Percentiles rank a stretch among this genome's conserved stretches.
phyloP scores from a whole-genome alignment of 805 yeast species.

The Cyberlindnera xylosilytica region DNA sequence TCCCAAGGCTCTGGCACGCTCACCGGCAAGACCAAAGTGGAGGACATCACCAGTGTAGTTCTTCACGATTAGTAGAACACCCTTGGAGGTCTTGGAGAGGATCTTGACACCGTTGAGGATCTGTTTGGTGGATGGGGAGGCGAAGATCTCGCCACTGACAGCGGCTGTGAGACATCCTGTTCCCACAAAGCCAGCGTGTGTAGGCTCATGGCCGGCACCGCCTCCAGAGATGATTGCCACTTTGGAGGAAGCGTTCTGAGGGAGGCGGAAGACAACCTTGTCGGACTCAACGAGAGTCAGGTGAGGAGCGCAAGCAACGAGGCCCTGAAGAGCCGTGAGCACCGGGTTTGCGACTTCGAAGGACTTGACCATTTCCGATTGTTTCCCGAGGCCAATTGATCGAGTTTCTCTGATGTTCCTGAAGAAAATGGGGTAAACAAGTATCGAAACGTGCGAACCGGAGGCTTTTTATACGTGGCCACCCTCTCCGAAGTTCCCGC shows the following conservation, averaged over 20 bases:
- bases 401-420: too few species aligned
- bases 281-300: constrained; percentile 35
- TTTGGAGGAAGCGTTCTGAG: constrained; percentile 36
- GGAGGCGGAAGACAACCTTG: constrained; percentile 34
- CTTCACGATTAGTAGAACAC: constrained; percentile 77
- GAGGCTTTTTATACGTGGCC: neutral
- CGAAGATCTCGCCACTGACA: constrained; percentile 88
- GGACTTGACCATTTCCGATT: constrained; percentile 30
- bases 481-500: too few species aligned
- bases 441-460: neutral
- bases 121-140: constrained; percentile 93
- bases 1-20: constrained; percentile 79
- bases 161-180: constrained; percentile 80
- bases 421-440: too few species aligned
- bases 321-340: constrained; percentile 35
- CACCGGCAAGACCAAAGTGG: constrained; percentile 90
- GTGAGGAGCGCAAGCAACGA: constrained; percentile 36
- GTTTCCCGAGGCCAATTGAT: too few species aligned
- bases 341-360: constrained; percentile 40
- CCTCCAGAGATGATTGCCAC: constrained; percentile 85
- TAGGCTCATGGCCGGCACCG: constrained; percentile 94
- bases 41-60: constrained; percentile 94
- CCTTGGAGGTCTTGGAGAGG: constrained; percentile 42
- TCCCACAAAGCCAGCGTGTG: constrained; percentile 91
- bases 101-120: constrained; percentile 61